These are phyloP conservation scores for Nymphaea colorata DNA, from an alignment of 164 flowering plant genomes.

Conservation along the genomic window DNA sequence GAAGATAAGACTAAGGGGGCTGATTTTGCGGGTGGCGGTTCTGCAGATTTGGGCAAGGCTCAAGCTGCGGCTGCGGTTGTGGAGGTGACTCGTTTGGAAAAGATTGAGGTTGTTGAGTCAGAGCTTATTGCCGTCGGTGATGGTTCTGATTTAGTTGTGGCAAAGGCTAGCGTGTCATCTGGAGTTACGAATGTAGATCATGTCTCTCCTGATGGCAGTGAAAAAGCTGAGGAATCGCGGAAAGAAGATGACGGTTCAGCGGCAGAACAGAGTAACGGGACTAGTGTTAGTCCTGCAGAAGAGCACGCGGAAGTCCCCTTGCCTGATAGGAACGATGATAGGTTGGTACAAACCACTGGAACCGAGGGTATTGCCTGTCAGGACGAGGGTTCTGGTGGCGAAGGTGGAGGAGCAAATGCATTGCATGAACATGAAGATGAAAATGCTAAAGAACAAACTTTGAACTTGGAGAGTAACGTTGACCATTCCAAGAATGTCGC, in stretches of 20 bases:
- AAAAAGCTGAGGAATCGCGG: too few species aligned
- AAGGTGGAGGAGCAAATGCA: neutral
- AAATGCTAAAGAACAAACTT: neutral
- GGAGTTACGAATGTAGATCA: neutral
- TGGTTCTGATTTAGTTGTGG: neutral
- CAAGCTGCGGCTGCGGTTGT: neutral
- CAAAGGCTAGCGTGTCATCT: neutral
- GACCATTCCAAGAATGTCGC: neutral
- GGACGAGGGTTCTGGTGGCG: neutral
- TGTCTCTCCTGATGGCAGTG: neutral
- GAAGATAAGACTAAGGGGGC: neutral
- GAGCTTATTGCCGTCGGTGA: neutral
- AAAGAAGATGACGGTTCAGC: neutral
- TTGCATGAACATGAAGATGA: neutral
- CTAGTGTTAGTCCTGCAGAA: neutral
- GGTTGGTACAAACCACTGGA: neutral
- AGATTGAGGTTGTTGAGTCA: neutral
- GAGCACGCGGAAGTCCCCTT: neutral
- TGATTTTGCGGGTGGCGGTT: neutral
- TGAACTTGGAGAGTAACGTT: neutral
- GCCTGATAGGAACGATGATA: neutral
- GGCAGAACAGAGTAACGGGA: neutral
- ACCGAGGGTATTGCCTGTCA: neutral
- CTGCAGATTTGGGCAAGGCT: neutral
- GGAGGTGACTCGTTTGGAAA: neutral